A percentile compares a stretch with the other conserved stretches of the same genome.
Evolutionary conservation across 805 yeast species (phyloP).

Genomic region (Cyberlindnera maclurae): DNA sequence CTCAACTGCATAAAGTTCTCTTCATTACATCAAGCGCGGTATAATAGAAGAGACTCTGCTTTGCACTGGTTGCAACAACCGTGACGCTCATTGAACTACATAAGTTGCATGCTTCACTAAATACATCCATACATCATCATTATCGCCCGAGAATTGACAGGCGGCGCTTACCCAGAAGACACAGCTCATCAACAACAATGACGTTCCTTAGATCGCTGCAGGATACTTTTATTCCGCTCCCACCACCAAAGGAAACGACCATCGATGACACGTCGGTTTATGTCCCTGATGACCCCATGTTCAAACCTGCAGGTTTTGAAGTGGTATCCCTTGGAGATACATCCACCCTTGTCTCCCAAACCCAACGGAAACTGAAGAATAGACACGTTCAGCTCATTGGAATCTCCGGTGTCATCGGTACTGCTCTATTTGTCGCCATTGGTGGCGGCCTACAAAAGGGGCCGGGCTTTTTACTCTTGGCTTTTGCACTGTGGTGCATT

Average conservation of each 20-base stretch:
- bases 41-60: too few relatives aligned
- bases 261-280: not conserved
- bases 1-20: too few relatives aligned
- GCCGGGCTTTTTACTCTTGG: slow-evolving; percentile 58
- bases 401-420: slow-evolving; percentile 78
- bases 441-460: slow-evolving; percentile 66
- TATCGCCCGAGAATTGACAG: too few relatives aligned
- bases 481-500: slow-evolving; percentile 61
- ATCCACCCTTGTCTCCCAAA: slow-evolving; percentile 20
- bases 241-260: slow-evolving; percentile 9
- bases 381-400: slow-evolving; percentile 76
- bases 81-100: too few relatives aligned
- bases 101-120: too few relatives aligned
- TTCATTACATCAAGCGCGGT: too few relatives aligned
- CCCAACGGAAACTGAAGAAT: slow-evolving; percentile 46
- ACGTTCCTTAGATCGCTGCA: slow-evolving; percentile 2
- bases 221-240: slow-evolving; percentile 19
- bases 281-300: slow-evolving; percentile 1
- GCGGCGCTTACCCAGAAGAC: too few relatives aligned
- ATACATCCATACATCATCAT: too few relatives aligned
- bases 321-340: slow-evolving; percentile 16
- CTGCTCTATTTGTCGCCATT: slow-evolving; percentile 70
- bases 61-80: too few relatives aligned
- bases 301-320: slow-evolving; percentile 1
- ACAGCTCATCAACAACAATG: too few relatives aligned